Base-by-base conservation (phyloP, 2,329 filamentous ascomycete species). In the Fusarium sp. region DNA sequence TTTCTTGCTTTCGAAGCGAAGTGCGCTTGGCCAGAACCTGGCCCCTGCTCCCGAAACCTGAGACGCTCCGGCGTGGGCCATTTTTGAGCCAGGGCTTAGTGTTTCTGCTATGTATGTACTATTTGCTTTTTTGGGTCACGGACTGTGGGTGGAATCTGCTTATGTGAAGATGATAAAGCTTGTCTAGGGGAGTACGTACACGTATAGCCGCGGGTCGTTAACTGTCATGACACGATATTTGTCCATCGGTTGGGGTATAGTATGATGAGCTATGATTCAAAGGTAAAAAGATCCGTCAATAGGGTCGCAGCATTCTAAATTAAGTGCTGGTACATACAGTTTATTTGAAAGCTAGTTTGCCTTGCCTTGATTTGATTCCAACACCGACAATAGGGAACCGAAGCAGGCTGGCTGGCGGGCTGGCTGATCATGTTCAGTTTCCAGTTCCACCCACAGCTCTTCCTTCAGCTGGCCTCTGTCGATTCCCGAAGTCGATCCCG, bases 21-120 rank as follows among this genome's bases (percentile, higher is more conserved):
- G 35, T 54, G 39, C 43, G 50, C 39, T 63, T 58, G 53, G 46
- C 36, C 51, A 67, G 36, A 58, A 18, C 37, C 21, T 54, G 57
- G 46, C 48, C 56, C 57, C 58, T 58, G 67, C 67, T 72, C 57
- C 70, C 70, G 70, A 72, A 48, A 72, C 70, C 70, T 72, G 70
- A 72, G 72, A 72, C 70, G 70, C 55, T 50, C 67, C 70, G 69
- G 68, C 63, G 70, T 66, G 61, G 65, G 66, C 49, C 51, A 14
- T 18, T 41, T 52, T 39, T 57, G 43, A 68, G 46, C 61, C 47
- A 54, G 61, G 62, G 66, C 48, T 59, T 66, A 69, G 64, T 49
- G 65, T 61, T 56, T 49, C 47, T 33, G 14, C 31, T 17, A 15
- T 17, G 25, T 25, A 10, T 17, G 29, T 64, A 40, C 41, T 67